Conservation (phyloP, 176 grass and related monocot genomes). For the Oryza nivara region DNA sequence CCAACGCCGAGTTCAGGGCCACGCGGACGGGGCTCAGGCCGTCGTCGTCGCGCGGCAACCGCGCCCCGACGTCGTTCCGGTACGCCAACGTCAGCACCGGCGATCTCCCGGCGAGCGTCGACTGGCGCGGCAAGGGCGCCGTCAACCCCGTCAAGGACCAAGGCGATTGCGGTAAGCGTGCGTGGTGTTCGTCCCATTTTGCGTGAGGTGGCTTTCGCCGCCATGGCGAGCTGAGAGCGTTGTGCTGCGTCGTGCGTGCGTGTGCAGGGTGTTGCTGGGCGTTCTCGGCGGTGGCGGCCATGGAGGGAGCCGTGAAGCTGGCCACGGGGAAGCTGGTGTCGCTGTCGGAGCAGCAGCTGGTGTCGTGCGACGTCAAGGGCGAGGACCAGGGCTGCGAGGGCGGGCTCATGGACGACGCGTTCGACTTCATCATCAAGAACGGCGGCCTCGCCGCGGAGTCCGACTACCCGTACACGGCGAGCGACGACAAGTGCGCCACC, state of each 20-base stretch:
- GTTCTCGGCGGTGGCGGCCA: constrained; percentile 46
- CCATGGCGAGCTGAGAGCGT: not conserved
- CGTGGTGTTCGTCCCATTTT: too few relatives aligned
- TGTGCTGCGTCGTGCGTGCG: not conserved
- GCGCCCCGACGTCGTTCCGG: not conserved
- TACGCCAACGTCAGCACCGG: not conserved
- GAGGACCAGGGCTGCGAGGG: not conserved
- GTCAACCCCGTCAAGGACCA: not conserved
- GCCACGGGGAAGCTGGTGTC: constrained; percentile 13
- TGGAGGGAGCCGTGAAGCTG: constrained; percentile 39
- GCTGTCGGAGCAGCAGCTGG: constrained; percentile 40
- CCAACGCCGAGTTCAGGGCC: constrained; percentile 46
- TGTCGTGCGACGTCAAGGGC: constrained; percentile 5
- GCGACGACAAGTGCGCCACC: not conserved
- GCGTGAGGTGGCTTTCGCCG: too few relatives aligned
- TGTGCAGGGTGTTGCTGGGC: constrained; percentile 51
- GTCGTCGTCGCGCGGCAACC: constrained; percentile 28
- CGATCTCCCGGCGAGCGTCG: not conserved
- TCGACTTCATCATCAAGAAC: constrained; percentile 1
- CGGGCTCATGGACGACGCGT: constrained; percentile 2
- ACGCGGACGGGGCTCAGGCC: constrained; percentile 29
- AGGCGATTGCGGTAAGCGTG: not conserved
- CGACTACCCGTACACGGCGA: not conserved
- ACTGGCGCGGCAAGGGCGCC: constrained; percentile 12
- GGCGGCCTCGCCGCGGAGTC: constrained; percentile 39